Evolutionary conservation across 495 filamentous ascomycete genomes (phyloP), one percentile per base, ranked within the genome.

Genomic region (Saxophila tyrrhenica): DNA sequence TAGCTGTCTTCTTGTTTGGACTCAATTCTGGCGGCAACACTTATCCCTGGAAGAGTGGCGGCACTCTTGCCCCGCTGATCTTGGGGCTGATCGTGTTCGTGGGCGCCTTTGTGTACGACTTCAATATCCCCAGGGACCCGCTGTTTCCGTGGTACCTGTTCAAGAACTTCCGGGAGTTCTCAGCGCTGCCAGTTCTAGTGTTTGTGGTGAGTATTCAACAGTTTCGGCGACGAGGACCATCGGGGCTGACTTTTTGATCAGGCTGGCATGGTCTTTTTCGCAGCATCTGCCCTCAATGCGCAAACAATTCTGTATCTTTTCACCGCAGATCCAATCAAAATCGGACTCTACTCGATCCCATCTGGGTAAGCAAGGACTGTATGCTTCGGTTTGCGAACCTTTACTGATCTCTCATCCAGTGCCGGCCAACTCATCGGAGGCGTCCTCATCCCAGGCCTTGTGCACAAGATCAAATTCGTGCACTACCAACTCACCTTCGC

Each of bases 401-500:
- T n/a, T n/a, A n/a, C n/a, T n/a, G n/a, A n/a, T n/a, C n/a, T n/a
- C n/a, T 2, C 57, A 59, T 5, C 19, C 25, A 58, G 59, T 21
- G 60, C 62, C 44, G 58, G 60, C 15, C 62, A 63, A 35, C 45
- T 70, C 5, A 25, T 68, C 8, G 64, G 64, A 29, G 66, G 67
- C 17, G 64, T 59, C 22, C 55, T 70, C 50, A 29, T 69, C 8
- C 64, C 67, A 11, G 58, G 56, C 25, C 41, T 70, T 24, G 57
- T 69, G 0, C 58, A 64, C 51, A 61, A 63, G 38, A 70, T 70
- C 57, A 65, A 64, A 55, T 59, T 67, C 52, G 57, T 67, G 32
- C 60, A 62, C 16, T 52, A 51, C 41, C 68, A 70, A 52, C 56
- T 70, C 38, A 57, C 64, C 50, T 50, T 65, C 52, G 65, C 65